A percentile compares a stretch with the other conserved stretches of the same genome.
Evolutionary conservation across 768 basidiomycete genomes (phyloP).

Genomic region (Psilocybe azurescens): DNA sequence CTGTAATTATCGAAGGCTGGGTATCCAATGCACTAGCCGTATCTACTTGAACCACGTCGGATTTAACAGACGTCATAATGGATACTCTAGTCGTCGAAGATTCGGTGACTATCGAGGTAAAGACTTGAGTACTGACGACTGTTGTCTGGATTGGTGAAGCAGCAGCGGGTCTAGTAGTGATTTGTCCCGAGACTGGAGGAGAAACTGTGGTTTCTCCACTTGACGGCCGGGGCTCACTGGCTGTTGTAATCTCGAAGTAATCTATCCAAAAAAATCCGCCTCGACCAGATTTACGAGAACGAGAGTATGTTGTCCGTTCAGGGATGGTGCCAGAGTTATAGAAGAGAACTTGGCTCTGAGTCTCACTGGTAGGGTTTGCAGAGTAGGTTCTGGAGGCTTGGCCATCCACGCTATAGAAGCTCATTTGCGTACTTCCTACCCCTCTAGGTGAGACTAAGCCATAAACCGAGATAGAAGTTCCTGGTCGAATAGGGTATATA

Average conservation of each 20-base stretch:
- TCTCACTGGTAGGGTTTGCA: neutral
- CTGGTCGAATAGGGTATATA: neutral
- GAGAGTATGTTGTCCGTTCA: constrained; percentile 11
- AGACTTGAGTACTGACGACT: neutral
- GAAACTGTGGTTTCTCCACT: neutral
- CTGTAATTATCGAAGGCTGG: no score
- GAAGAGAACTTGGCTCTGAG: constrained; percentile 8
- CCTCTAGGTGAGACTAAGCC: constrained; percentile 11
- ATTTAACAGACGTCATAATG: neutral
- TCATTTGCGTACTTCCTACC: neutral
- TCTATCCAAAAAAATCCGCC: constrained; percentile 12
- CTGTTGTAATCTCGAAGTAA: constrained; percentile 9
- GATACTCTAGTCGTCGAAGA: constrained; percentile 1
- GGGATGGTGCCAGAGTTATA: constrained; percentile 8
- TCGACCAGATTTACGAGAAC: constrained; percentile 11
- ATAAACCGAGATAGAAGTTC: constrained; percentile 13
- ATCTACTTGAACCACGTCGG: neutral
- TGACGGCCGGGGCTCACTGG: neutral
- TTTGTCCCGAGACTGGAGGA: neutral
- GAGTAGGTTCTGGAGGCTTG: neutral
- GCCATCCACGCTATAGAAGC: constrained; percentile 13
- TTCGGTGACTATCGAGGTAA: neutral
- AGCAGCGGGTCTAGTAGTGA: neutral
- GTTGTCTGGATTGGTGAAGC: neutral
- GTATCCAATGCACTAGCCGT: neutral